Percentiles rank a stretch among this genome's conserved stretches.
phyloP scores from a whole-genome alignment of 2,329 filamentous ascomycete species.

The Cladobotryum protrusum region DNA sequence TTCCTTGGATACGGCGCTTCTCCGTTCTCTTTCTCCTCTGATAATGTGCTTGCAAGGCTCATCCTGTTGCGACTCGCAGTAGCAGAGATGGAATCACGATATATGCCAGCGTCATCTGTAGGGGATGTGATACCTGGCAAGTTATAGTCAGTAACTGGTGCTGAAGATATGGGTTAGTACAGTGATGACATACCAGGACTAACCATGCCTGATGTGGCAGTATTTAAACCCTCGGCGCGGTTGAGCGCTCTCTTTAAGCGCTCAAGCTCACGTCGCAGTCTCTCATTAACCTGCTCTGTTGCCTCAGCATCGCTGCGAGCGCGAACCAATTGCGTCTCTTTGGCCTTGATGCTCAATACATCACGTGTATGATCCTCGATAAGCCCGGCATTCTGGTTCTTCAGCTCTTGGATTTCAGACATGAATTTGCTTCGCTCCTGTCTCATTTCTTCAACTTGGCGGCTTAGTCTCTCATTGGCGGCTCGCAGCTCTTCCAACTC shows the following conservation, averaged over 20 bases:
- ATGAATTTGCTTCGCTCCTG: constrained; percentile 74
- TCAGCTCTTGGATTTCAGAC: constrained; percentile 87
- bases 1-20: constrained; percentile 41
- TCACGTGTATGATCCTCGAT: constrained; percentile 97
- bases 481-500: constrained; percentile 84
- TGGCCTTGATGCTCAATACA: constrained; percentile 93
- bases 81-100: constrained; percentile 43
- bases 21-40: constrained; percentile 74
- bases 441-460: constrained; percentile 72
- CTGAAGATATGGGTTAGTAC: background rate
- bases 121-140: constrained; percentile 41
- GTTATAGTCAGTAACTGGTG: constrained; percentile 10
- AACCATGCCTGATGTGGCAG: constrained; percentile 26
- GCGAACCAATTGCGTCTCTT: constrained; percentile 93
- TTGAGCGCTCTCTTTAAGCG: constrained; percentile 82
- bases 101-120: constrained; percentile 55
- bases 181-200: constrained; percentile 28
- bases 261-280: constrained; percentile 81
- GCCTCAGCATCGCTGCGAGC: constrained; percentile 85
- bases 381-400: constrained; percentile 92
- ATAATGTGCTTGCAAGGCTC: constrained; percentile 59
- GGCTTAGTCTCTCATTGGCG: constrained; percentile 71
- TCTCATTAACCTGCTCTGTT: constrained; percentile 78
- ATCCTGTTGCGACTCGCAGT: constrained; percentile 44
- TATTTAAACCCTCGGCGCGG: constrained; percentile 48